Conservation (phyloP, 352 stramenopile genomes). For the Phytophthora chlamydospora region DNA sequence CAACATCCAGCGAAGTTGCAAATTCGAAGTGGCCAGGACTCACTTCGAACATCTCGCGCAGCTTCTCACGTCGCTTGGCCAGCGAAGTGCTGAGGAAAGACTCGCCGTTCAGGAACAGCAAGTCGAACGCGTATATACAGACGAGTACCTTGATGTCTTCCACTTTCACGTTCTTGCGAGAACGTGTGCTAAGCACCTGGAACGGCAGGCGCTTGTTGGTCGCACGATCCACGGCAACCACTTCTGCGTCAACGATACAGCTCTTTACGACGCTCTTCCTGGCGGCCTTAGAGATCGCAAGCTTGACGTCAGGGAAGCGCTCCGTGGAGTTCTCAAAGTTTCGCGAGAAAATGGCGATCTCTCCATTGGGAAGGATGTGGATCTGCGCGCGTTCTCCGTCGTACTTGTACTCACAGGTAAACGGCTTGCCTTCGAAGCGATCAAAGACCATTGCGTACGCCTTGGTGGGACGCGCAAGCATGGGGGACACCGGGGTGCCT, state of each 20-base stretch:
- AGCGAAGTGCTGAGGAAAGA: slow-evolving; percentile 93
- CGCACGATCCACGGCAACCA: slow-evolving; percentile 98
- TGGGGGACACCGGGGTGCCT: slow-evolving; percentile 98
- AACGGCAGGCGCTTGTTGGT: slow-evolving; percentile 98
- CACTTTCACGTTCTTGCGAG: slow-evolving; percentile 92
- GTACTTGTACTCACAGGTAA: slow-evolving; percentile 99
- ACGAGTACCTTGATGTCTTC: slow-evolving; percentile 92
- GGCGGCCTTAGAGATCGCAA: slow-evolving; percentile 70
- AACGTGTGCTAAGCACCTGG: slow-evolving; percentile 98
- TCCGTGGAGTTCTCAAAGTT: slow-evolving; percentile 98
- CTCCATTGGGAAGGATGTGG: slow-evolving; percentile 90
- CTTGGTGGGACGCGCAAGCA: slow-evolving; percentile 99
- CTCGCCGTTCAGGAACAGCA: slow-evolving; percentile 98
- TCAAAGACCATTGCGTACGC: slow-evolving; percentile 97
- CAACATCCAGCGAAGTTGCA: slow-evolving; percentile 91
- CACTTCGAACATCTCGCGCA: slow-evolving; percentile 93
- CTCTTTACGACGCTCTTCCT: slow-evolving; percentile 66
- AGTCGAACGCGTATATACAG: slow-evolving; percentile 98
- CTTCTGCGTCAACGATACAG: slow-evolving; percentile 98
- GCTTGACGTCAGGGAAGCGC: slow-evolving; percentile 94
- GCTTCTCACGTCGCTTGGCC: slow-evolving; percentile 88
- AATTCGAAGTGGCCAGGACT: slow-evolving; percentile 95
- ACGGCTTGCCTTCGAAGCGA: slow-evolving; percentile 94
- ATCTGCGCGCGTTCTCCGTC: slow-evolving; percentile 98
- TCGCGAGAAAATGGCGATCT: slow-evolving; percentile 97